phyloP scores from a whole-genome alignment of 345 rosid species.

The Acer negundo region DNA sequence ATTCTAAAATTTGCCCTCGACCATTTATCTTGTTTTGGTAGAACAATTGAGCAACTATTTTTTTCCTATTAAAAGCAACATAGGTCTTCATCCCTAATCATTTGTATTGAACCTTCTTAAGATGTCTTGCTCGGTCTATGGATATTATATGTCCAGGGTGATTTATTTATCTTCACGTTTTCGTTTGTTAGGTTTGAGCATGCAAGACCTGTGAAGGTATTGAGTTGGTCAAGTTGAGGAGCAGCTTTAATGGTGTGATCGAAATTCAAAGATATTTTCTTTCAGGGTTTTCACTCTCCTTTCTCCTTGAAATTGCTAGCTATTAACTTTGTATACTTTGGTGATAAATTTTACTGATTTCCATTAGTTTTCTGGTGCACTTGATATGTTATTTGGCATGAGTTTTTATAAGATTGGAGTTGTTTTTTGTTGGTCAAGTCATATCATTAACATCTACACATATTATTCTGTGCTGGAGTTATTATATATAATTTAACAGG shows the following conservation, averaged over 20 bases:
- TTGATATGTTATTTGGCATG: not conserved
- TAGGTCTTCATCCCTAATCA: no score
- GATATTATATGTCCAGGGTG: not conserved
- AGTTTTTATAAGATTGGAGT: not conserved
- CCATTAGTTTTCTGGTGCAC: not conserved
- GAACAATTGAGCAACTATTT: not conserved
- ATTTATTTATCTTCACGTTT: not conserved
- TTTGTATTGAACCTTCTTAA: no score
- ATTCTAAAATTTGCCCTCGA: not conserved
- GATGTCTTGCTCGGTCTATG: no score
- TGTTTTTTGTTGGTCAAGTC: not conserved
- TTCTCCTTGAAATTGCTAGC: not conserved
- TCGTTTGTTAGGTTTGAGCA: slow-evolving; percentile 25
- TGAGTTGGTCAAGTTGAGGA: not conserved
- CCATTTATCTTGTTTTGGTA: not conserved
- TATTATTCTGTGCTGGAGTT: not conserved
- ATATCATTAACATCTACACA: not conserved
- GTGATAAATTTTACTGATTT: not conserved
- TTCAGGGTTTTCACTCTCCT: no score
- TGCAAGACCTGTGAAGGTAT: slow-evolving; percentile 30
- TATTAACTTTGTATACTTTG: not conserved
- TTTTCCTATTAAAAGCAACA: no score
- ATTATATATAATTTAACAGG: not conserved
- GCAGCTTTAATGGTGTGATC: not conserved
- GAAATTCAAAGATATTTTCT: not conserved